Evolutionary conservation across 441 rosid species (phyloP).

Genomic region (Erysimum cheiri): DNA sequence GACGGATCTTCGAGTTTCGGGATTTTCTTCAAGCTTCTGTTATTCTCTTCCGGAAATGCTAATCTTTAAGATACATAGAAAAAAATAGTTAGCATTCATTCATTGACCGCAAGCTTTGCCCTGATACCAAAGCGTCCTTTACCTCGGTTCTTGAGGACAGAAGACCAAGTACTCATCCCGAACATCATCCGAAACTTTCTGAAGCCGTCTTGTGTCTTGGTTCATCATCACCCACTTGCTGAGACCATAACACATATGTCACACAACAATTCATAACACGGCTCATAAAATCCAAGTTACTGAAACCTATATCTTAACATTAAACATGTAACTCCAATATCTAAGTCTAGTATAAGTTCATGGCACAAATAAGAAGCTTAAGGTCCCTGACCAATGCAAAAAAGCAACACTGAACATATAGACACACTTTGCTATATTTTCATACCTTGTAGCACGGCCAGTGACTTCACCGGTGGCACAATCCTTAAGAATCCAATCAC

Average conservation of each 20-base stretch:
- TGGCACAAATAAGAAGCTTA: neutral
- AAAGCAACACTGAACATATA: neutral
- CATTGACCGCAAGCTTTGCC: neutral
- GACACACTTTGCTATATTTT: neutral
- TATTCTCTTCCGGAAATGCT: conserved; percentile 84
- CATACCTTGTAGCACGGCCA: conserved; percentile 90
- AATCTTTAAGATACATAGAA: conserved; percentile 52
- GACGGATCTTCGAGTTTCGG: conserved; percentile 77
- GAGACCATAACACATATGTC: conserved; percentile 45
- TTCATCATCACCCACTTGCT: conserved; percentile 99
- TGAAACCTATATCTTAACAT: conserved; percentile 9
- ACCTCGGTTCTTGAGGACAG: conserved; percentile 84
- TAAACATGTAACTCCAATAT: conserved; percentile 10
- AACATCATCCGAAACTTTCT: conserved; percentile 87
- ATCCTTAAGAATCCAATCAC: conserved; percentile 94
- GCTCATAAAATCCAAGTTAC: conserved; percentile 16
- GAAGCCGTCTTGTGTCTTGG: conserved; percentile 88
- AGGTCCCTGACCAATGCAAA: conserved; percentile 8
- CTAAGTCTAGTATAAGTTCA: neutral
- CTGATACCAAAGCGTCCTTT: neutral
- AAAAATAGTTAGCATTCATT: neutral
- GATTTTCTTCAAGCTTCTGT: conserved; percentile 78
- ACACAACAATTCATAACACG: conserved; percentile 6
- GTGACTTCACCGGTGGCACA: conserved; percentile 74
- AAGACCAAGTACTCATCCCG: conserved; percentile 79